Evolutionary conservation across 257 asterid species (phyloP), one percentile per base, ranked within the genome.

Genomic region (Ilex asprella): DNA sequence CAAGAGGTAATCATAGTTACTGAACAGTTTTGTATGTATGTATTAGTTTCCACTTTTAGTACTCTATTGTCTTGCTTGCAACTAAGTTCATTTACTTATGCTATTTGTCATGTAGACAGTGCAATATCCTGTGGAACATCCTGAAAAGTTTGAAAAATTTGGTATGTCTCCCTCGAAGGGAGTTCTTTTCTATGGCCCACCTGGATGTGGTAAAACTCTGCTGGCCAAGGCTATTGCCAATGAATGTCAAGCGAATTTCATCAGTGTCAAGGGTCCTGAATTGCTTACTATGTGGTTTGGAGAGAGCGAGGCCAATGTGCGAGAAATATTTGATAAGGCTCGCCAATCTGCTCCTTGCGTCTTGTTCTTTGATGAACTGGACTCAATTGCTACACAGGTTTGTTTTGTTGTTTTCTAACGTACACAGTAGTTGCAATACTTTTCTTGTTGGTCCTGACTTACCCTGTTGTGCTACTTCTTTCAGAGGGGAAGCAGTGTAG

Each of bases 81-180:
- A 71, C 65, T 69, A 13, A 30, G 6, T n/a, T 31, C 21, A 49
- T 55, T 12, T 43, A 12, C 31, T 21, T 2, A 0, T 49, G 2
- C 6, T 54, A 35, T 8, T 65, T 74, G 15, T 67, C 57, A 0
- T 75, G 30, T 65, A 90, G 95, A 90, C 97, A 63, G 97, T 90
- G 60, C 97, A 90, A 78, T 90, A 87, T 70, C 97, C 96, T 5
- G 97, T 90, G 70, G 97, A 90, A 77, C 97, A 90, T 78, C 97
- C 97, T 0, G 97, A 90, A 85, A 90, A 89, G 81, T 89, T 89
- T 1, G 97, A 89, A 74, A 89, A 86, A 78, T 86, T 89, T 76
- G 97, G 97, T 35, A 89, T 89, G 95, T 89, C 97, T 29, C 97
- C 97, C 39, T 89, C 97, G 3, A 89, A 89, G 79, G 97, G 97